Conservation (phyloP, 208 protist genomes). For the Wallacemonas rigidus region DNA sequence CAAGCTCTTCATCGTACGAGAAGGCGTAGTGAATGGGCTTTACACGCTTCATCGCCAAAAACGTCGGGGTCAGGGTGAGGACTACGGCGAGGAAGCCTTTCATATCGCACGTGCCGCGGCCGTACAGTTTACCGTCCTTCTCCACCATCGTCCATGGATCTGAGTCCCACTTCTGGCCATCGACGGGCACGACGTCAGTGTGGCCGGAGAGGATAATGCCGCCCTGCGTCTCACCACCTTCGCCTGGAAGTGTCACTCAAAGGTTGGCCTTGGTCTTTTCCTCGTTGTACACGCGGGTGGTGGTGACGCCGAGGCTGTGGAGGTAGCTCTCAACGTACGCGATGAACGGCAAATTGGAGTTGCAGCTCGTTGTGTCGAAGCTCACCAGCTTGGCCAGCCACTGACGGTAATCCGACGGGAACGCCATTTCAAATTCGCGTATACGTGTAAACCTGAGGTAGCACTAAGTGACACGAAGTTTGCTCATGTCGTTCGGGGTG, state of each 20-base stretch:
- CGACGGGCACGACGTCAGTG: slow-evolving; percentile 74
- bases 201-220: slow-evolving; percentile 60
- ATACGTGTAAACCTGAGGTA: too few species aligned
- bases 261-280: slow-evolving; percentile 49
- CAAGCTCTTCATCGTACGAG: slow-evolving; percentile 52
- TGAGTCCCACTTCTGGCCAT: slow-evolving; percentile 65
- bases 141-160: slow-evolving; percentile 59
- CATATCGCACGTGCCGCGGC: slow-evolving; percentile 59
- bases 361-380: slow-evolving; percentile 64
- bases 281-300: slow-evolving; percentile 39
- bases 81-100: slow-evolving; percentile 61
- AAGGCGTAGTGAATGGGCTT: slow-evolving; percentile 62
- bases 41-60: slow-evolving; percentile 38
- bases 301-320: slow-evolving; percentile 30
- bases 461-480: too few species aligned
- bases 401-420: slow-evolving; percentile 20
- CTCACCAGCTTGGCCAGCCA: slow-evolving; percentile 57
- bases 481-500: background rate
- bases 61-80: slow-evolving; percentile 39
- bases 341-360: slow-evolving; percentile 58
- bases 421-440: background rate
- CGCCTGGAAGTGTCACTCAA: slow-evolving; percentile 51
- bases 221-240: slow-evolving; percentile 39
- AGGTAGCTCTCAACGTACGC: slow-evolving; percentile 41
- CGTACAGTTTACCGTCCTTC: slow-evolving; percentile 56